phyloP scores from a whole-genome alignment of 202 grass and related monocot species.

The Carex arenaria region DNA sequence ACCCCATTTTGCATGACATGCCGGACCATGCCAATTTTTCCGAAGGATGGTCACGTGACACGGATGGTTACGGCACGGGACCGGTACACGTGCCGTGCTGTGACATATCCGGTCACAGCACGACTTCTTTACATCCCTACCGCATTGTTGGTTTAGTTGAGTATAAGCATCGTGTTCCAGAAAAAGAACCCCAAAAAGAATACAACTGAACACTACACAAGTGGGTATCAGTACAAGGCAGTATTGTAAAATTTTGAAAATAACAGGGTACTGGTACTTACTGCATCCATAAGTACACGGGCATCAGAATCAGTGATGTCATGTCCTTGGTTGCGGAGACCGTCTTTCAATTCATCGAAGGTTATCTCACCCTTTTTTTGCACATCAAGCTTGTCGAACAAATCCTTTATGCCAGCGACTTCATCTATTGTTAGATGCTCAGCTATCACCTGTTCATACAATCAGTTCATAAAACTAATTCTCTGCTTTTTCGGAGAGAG shows the following conservation, averaged over 20 bases:
- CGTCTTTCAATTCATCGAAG: conserved; percentile 74
- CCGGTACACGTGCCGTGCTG: too few species aligned
- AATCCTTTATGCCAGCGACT: conserved; percentile 77
- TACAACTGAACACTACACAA: background rate
- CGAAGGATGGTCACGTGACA: too few species aligned
- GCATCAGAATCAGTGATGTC: conserved; percentile 70
- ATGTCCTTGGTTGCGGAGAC: conserved; percentile 67
- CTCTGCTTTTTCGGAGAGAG: background rate
- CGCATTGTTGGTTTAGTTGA: background rate
- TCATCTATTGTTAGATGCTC: conserved; percentile 77
- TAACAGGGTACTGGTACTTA: conserved; percentile 33
- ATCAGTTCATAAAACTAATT: background rate
- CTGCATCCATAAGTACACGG: conserved; percentile 74
- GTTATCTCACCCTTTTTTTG: conserved; percentile 63
- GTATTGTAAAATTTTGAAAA: background rate
- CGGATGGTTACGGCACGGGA: too few species aligned
- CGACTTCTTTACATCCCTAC: too few species aligned
- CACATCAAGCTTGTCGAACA: conserved; percentile 72
- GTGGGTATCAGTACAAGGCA: background rate
- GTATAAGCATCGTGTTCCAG: background rate
- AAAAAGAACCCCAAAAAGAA: background rate
- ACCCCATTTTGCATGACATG: too few species aligned
- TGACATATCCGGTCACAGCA: too few species aligned
- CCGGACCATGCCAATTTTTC: too few species aligned
- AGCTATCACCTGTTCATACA: conserved; percentile 60